Percentiles rank a stretch among this genome's conserved stretches.
phyloP scores from a whole-genome alignment of 2,329 filamentous ascomycete species.

The Colletotrichum acutatum region DNA sequence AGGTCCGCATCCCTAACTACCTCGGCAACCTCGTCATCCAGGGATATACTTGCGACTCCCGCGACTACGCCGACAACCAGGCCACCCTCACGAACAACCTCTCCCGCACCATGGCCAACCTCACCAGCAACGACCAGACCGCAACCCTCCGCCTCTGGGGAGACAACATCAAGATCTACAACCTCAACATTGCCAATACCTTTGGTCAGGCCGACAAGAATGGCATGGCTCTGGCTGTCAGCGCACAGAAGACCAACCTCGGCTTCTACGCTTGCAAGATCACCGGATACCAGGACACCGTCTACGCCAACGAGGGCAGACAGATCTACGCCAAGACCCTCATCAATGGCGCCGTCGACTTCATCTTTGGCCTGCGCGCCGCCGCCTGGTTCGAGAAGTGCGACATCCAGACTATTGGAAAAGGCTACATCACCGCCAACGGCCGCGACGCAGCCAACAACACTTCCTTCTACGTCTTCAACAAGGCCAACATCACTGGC shows the following conservation, averaged over 20 bases:
- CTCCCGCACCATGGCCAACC: conserved; percentile 50
- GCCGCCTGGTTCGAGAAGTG: conserved; percentile 64
- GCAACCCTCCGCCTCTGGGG: conserved; percentile 57
- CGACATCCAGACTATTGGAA: conserved; percentile 57
- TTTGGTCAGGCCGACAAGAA: conserved; percentile 59
- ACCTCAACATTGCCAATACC: conserved; percentile 52
- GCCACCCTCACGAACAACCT: conserved; percentile 52
- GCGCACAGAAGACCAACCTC: conserved; percentile 55
- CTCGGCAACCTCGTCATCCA: conserved; percentile 59
- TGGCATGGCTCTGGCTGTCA: conserved; percentile 64
- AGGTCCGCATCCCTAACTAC: conserved; percentile 23
- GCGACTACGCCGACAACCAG: conserved; percentile 59
- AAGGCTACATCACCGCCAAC: conserved; percentile 59
- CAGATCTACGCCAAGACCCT: conserved; percentile 65
- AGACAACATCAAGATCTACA: conserved; percentile 67
- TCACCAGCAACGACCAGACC: conserved; percentile 56
- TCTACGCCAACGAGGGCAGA: conserved; percentile 60
- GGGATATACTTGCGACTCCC: conserved; percentile 60
- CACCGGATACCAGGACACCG: conserved; percentile 67
- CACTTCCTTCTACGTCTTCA: conserved; percentile 57
- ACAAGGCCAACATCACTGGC: conserved; percentile 56
- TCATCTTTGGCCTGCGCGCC: conserved; percentile 67
- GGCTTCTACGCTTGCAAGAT: conserved; percentile 61
- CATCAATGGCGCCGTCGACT: conserved; percentile 68
- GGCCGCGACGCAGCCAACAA: conserved; percentile 54